Conservation (phyloP, 768 basidiomycete species). For the Sistotremastrum niveocremeum region DNA sequence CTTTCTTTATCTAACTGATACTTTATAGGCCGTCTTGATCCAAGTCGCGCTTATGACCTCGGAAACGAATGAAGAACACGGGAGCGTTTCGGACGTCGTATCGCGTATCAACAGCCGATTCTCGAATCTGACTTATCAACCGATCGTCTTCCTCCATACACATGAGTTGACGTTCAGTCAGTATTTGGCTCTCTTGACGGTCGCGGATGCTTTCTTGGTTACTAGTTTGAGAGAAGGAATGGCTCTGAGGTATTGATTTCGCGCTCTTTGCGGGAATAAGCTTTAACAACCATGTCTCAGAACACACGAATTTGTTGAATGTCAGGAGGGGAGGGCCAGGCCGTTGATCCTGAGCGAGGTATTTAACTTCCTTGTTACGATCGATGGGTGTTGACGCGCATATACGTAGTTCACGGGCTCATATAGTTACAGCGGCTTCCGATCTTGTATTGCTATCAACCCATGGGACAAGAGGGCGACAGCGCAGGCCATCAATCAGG, state of each 20-base stretch:
- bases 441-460: conserved; percentile 76
- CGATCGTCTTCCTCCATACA: conserved; percentile 75
- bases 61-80: conserved; percentile 58
- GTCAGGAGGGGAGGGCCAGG: conserved; percentile 54
- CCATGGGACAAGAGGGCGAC: conserved; percentile 81
- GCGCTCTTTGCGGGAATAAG: not conserved
- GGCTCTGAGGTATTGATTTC: conserved; percentile 40
- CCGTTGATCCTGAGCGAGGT: conserved; percentile 75
- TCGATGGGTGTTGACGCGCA: not conserved
- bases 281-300: conserved; percentile 8
- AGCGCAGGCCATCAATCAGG: conserved; percentile 59
- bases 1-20: not conserved
- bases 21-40: conserved; percentile 54
- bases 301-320: conserved; percentile 77
- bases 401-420: conserved; percentile 64
- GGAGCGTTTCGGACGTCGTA: conserved; percentile 61
- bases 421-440: conserved; percentile 77
- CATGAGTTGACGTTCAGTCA: conserved; percentile 77
- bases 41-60: conserved; percentile 82
- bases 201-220: conserved; percentile 77
- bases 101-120: conserved; percentile 73
- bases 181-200: conserved; percentile 68
- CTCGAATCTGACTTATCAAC: conserved; percentile 69
- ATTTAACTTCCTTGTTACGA: conserved; percentile 7
- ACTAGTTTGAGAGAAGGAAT: conserved; percentile 80